Conservation (phyloP, 2,329 filamentous ascomycete species). For the Fusarium brachygibbosum region DNA sequence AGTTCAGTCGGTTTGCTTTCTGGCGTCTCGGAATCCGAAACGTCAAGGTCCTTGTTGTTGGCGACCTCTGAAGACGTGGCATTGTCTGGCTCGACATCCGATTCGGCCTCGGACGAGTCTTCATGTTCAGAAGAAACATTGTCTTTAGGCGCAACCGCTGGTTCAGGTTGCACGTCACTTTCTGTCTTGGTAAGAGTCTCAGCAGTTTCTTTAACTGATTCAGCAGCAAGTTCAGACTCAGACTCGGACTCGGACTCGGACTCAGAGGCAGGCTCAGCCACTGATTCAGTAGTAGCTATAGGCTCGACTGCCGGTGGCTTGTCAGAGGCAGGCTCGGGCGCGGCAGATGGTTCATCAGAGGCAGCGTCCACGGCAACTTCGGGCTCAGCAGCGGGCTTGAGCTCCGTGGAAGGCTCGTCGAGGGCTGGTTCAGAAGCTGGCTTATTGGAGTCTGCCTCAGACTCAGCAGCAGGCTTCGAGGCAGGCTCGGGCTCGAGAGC, state of each 20-base stretch:
- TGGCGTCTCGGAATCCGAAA: background rate
- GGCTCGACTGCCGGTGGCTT: background rate
- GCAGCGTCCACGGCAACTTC: background rate
- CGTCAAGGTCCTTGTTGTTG: background rate
- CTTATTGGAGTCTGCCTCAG: background rate
- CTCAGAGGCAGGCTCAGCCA: constrained; percentile 2
- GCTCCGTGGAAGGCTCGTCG: background rate
- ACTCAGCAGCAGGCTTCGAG: background rate
- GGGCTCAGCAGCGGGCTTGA: background rate
- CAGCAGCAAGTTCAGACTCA: background rate
- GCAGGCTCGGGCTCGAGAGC: background rate
- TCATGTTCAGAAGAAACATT: constrained; percentile 14
- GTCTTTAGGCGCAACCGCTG: background rate
- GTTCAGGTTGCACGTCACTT: background rate
- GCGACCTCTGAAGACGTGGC: background rate
- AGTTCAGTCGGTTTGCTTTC: background rate
- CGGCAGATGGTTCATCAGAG: background rate
- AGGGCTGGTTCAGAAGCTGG: background rate
- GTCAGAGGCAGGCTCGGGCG: background rate
- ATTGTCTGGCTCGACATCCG: constrained; percentile 3
- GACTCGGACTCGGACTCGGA: background rate
- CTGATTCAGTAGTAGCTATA: background rate
- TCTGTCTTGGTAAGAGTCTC: constrained; percentile 11
- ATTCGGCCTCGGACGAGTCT: constrained; percentile 1
- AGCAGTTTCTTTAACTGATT: constrained; percentile 5